Evolutionary conservation across 2,329 filamentous ascomycete genomes (phyloP), one percentile per base, ranked within the genome.

Genomic region (Juglanconis sp.): DNA sequence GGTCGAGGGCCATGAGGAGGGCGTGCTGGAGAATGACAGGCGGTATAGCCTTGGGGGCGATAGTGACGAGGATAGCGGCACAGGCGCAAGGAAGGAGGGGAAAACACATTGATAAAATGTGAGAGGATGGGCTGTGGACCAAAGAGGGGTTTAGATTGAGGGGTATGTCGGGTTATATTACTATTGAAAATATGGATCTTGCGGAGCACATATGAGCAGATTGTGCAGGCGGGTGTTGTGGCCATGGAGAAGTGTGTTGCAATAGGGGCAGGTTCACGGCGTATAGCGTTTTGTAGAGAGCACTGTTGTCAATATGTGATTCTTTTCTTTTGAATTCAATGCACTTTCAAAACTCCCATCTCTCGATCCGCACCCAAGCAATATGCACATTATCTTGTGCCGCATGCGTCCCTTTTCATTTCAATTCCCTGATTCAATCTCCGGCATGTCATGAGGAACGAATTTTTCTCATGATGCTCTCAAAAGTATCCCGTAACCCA

Each of bases 11-110:
- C 69, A 71, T 17, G 72, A 70, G 32, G 61, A 63, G 51, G 61
- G 61, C 1, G 48, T 62, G 9, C 32, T 63, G 34, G 65, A 74
- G 48, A 71, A 73, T 31, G 75, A 77, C 48, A 76, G 79, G 59
- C 77, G 78, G 64, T 88, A 88, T 69, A 81, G 79, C 59, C 74
- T 87, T 8, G 85, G 83, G 17, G 82, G 77, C 17, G 83, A 78
- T 55, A 86, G 82, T 66, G 83, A 86, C 56, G 83, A 82, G 9
- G 81, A 81, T 31, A 73, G 75, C 9, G 71, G 61, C 13, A 65
- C 66, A 51, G 64, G 61, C 13, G 58, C 63, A 31, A 68, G 72
- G 56, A 69, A 68, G 49, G 67, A 70, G 50, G 59, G 57, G 30
- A 59, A 60, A n/a, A 46, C 5, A n/a, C 17, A 24, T 24, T 24